phyloP scores from a whole-genome alignment of 495 filamentous ascomycete species.

The Jackrogersella minutella region DNA sequence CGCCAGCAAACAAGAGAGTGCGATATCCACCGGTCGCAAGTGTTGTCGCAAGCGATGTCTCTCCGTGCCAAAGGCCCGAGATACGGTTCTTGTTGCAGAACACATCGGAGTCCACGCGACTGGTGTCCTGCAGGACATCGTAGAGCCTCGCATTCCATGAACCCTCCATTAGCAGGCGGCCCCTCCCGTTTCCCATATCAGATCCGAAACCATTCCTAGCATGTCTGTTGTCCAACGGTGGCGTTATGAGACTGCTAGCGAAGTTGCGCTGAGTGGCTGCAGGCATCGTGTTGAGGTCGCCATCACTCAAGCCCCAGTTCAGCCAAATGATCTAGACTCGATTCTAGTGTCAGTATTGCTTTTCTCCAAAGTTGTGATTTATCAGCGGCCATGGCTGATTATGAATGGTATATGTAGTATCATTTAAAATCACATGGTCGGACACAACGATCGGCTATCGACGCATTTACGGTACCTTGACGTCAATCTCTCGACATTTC shows the following conservation, averaged over 20 bases:
- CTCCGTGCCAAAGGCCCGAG: conserved; percentile 60
- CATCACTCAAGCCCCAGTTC: conserved; percentile 66
- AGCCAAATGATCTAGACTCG: conserved; percentile 60
- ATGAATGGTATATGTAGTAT: conserved; percentile 4
- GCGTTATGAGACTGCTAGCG: conserved; percentile 46
- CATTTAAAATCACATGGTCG: neutral
- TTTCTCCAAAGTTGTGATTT: neutral
- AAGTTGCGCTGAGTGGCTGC: conserved; percentile 59
- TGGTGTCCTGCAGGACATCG: conserved; percentile 50
- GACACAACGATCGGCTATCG: conserved; percentile 4
- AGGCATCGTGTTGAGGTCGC: conserved; percentile 60
- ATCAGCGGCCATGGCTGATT: conserved; percentile 1
- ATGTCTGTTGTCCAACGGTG: conserved; percentile 2
- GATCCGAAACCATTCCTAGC: conserved; percentile 56
- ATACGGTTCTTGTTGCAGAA: conserved; percentile 66
- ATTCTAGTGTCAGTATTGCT: conserved; percentile 9
- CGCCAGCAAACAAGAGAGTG: conserved; percentile 63
- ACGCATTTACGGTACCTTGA: conserved; percentile 46
- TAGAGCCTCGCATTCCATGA: conserved; percentile 65
- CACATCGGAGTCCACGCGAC: conserved; percentile 50
- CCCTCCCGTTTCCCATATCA: conserved; percentile 54
- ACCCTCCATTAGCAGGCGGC: conserved; percentile 58
- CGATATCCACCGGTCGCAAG: conserved; percentile 48
- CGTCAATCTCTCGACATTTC: conserved; percentile 52
- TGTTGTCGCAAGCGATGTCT: conserved; percentile 45